A percentile compares a stretch with the other conserved stretches of the same genome.
Evolutionary conservation across 805 yeast genomes (phyloP).

Genomic region (Lipomyces yamanashiensis): DNA sequence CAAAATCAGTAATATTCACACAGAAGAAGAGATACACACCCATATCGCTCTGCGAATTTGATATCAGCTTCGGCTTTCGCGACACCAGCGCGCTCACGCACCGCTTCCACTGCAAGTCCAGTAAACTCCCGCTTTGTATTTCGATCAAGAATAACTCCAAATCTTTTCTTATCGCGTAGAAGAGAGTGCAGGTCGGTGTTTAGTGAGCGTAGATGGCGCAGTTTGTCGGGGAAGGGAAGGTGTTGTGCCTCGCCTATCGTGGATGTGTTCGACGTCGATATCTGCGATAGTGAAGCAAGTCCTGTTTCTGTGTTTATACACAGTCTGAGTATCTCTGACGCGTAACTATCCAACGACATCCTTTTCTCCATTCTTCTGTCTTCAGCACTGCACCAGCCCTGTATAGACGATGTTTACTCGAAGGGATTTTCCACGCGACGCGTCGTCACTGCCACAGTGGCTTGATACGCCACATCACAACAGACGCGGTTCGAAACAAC

Average conservation of each 20-base stretch:
- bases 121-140: slow-evolving; percentile 2
- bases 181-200: not conserved
- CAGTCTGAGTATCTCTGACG: not conserved
- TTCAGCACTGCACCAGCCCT: not conserved
- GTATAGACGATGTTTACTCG: not conserved
- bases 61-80: not conserved
- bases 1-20: not conserved
- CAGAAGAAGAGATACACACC: not conserved
- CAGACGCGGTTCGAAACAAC: not conserved
- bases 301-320: not conserved
- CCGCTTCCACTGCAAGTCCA: slow-evolving; percentile 3
- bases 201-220: not conserved
- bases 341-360: not conserved
- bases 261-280: not conserved
- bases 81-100: slow-evolving; percentile 4
- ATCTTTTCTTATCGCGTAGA: not conserved
- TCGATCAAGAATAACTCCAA: not conserved
- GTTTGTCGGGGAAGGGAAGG: not conserved
- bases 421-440: not conserved
- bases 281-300: not conserved
- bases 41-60: not conserved
- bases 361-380: not conserved
- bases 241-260: not conserved
- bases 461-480: not conserved
- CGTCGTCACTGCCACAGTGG: slow-evolving; percentile 6